Conservation (phyloP, 2,329 filamentous ascomycete species). For the Aspergillus ibericus region DNA sequence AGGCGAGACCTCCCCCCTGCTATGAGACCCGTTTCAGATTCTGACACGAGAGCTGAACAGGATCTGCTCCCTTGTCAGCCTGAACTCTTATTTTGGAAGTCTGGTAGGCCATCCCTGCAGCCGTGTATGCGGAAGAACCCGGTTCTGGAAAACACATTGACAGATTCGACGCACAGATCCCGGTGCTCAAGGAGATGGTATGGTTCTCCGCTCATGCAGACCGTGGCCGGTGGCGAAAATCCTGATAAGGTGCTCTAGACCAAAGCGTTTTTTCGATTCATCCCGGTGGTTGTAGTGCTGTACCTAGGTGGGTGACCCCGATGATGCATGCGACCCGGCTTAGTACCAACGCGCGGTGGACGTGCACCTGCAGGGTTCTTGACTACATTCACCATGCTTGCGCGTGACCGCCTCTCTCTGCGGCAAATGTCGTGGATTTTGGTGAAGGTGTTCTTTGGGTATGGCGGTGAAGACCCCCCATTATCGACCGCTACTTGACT, state of each 20-base stretch:
- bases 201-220: neutral
- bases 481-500: slow-evolving; percentile 23
- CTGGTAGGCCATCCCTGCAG: slow-evolving; percentile 32
- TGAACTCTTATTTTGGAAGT: slow-evolving; percentile 80
- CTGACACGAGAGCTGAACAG: slow-evolving; percentile 43
- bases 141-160: slow-evolving; percentile 17
- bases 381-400: slow-evolving; percentile 69
- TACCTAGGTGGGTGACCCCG: slow-evolving; percentile 55
- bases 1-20: slow-evolving; percentile 41
- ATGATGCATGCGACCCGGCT: neutral
- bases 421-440: slow-evolving; percentile 61
- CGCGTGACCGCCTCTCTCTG: slow-evolving; percentile 56
- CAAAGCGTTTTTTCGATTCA: slow-evolving; percentile 84
- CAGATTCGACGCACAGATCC: slow-evolving; percentile 56
- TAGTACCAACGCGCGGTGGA: neutral
- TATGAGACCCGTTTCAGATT: slow-evolving; percentile 10
- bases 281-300: slow-evolving; percentile 74
- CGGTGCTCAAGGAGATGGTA: slow-evolving; percentile 89
- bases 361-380: slow-evolving; percentile 64
- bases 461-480: slow-evolving; percentile 29
- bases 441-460: slow-evolving; percentile 64
- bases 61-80: slow-evolving; percentile 80
- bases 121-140: slow-evolving; percentile 1
- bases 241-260: slow-evolving; percentile 49
- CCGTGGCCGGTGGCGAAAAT: slow-evolving; percentile 10